Conservation (phyloP, 768 basidiomycete genomes). For the Coprinellus aureogranulatus region DNA sequence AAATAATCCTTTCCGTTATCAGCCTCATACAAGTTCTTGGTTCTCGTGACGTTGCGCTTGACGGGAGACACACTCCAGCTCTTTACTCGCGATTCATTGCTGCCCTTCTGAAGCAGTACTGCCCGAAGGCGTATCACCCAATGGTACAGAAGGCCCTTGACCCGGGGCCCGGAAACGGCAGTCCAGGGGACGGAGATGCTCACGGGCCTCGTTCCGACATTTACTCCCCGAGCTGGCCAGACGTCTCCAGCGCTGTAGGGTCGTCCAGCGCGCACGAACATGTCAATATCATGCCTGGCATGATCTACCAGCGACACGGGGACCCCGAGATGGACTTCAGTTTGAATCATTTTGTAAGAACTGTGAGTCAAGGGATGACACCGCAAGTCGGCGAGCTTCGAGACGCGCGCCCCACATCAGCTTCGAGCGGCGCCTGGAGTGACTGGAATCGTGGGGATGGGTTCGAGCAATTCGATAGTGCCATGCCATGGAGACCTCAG, state of each 20-base stretch:
- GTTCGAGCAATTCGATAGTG: too few species aligned
- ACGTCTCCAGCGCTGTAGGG: constrained; percentile 23
- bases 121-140: neutral
- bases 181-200: neutral
- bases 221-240: constrained; percentile 41
- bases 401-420: too few species aligned
- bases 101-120: constrained; percentile 34
- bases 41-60: constrained; percentile 50
- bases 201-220: constrained; percentile 13
- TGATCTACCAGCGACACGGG: constrained; percentile 18
- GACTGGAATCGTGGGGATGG: neutral
- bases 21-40: constrained; percentile 45
- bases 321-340: constrained; percentile 48
- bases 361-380: constrained; percentile 27
- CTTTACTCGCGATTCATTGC: constrained; percentile 57
- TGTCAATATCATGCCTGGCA: constrained; percentile 6
- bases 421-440: constrained; percentile 5
- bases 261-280: constrained; percentile 8
- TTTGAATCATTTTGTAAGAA: constrained; percentile 42
- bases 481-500: too few species aligned
- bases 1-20: constrained; percentile 43
- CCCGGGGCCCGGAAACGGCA: neutral
- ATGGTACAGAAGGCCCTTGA: too few species aligned
- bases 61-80: constrained; percentile 55
- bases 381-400: constrained; percentile 11